Evolutionary conservation across 2,329 filamentous ascomycete species (phyloP).

Genomic region (Sarocladium brachiariae): DNA sequence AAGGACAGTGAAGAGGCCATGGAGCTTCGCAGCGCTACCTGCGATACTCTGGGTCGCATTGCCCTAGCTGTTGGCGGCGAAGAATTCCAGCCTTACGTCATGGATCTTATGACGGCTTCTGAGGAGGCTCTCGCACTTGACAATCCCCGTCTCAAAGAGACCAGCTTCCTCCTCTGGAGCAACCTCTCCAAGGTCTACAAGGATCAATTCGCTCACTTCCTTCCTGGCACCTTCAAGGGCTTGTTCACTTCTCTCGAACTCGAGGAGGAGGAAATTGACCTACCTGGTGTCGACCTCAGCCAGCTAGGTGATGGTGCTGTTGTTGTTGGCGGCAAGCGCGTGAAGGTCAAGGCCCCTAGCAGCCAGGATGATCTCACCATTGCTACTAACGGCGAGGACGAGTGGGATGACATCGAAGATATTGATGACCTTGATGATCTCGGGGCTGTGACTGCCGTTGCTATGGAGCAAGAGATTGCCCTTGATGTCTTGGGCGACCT

Average conservation of each 20-base stretch:
- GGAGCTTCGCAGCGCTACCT: conserved; percentile 80
- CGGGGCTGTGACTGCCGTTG: conserved; percentile 77
- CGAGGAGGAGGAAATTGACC: conserved; percentile 78
- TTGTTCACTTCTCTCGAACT: conserved; percentile 81
- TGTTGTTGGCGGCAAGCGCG: conserved; percentile 73
- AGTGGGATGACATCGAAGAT: conserved; percentile 61
- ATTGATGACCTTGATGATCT: conserved; percentile 82
- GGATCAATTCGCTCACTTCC: conserved; percentile 72
- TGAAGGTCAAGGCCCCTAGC: conserved; percentile 61
- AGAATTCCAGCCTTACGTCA: conserved; percentile 84
- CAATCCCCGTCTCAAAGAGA: conserved; percentile 87
- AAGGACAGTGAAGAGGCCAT: conserved; percentile 89
- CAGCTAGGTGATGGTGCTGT: conserved; percentile 71
- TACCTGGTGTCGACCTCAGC: conserved; percentile 50
- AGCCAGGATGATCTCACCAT: conserved; percentile 49
- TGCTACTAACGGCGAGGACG: conserved; percentile 47
- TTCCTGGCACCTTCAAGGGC: conserved; percentile 69
- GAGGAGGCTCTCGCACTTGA: conserved; percentile 86
- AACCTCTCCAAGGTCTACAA: conserved; percentile 91
- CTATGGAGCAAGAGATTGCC: conserved; percentile 95
- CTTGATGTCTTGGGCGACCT: conserved; percentile 92
- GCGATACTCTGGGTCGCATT: conserved; percentile 90
- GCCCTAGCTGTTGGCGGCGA: conserved; percentile 79
- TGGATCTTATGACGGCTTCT: conserved; percentile 83
- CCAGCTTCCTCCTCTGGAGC: conserved; percentile 95